Evolutionary conservation across 805 yeast genomes (phyloP).

Genomic region (Hanseniaspora pseudoguilliermondii): DNA sequence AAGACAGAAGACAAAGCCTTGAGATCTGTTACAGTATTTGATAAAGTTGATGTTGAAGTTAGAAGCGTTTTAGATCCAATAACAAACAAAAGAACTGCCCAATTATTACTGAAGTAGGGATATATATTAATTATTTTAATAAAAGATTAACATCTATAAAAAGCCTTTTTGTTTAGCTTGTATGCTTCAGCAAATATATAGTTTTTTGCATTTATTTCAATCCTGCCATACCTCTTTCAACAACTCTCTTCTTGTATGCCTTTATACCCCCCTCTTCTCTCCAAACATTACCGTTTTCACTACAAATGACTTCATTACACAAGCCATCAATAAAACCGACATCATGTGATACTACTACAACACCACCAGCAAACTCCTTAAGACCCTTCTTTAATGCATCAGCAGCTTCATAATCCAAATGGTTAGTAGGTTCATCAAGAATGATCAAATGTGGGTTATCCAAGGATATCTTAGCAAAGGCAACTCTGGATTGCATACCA

Average conservation of each 20-base stretch:
- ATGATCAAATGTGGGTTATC: slow-evolving; percentile 81
- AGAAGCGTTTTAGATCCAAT: slow-evolving; percentile 70
- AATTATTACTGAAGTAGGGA: slow-evolving; percentile 42
- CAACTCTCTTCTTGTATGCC: slow-evolving; percentile 79
- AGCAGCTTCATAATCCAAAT: slow-evolving; percentile 93
- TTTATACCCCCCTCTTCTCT: slow-evolving; percentile 71
- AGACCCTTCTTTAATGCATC: slow-evolving; percentile 91
- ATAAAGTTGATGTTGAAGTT: slow-evolving; percentile 71
- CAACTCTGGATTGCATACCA: slow-evolving; percentile 97
- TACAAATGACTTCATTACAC: slow-evolving; percentile 90
- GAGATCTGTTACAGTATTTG: slow-evolving; percentile 60
- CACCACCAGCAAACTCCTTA: slow-evolving; percentile 83
- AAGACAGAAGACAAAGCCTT: slow-evolving; percentile 30
- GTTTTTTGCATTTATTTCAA: not conserved
- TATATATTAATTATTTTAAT: not conserved
- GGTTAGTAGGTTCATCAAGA: slow-evolving; percentile 96
- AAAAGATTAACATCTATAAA: no score
- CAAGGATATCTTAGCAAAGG: slow-evolving; percentile 89
- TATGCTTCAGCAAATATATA: no score
- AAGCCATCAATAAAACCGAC: slow-evolving; percentile 79
- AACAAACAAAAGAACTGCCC: slow-evolving; percentile 88
- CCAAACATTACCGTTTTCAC: slow-evolving; percentile 70
- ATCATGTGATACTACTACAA: slow-evolving; percentile 95
- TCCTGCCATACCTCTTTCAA: slow-evolving; percentile 37
- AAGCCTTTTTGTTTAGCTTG: no score